phyloP scores from a whole-genome alignment of 352 stramenopile genomes.

The Phytophthora colocasiae region DNA sequence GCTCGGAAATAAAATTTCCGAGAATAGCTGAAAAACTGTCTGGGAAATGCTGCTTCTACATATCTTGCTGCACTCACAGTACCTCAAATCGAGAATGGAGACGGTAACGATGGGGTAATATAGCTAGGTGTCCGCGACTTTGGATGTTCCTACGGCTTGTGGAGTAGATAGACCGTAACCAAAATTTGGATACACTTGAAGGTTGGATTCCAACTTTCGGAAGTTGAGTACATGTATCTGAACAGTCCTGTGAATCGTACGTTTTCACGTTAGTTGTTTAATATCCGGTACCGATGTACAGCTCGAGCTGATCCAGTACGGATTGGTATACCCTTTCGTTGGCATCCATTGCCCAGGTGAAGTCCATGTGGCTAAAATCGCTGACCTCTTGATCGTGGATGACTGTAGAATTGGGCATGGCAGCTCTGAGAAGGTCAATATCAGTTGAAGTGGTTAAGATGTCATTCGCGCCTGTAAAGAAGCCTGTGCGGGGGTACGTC shows the following conservation, averaged over 20 bases:
- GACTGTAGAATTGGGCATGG: conserved; percentile 43
- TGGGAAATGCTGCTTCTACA: too few relatives aligned
- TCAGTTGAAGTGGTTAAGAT: conserved; percentile 44
- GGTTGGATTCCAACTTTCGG: too few relatives aligned
- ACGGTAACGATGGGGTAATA: too few relatives aligned
- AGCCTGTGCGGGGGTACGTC: conserved; percentile 46
- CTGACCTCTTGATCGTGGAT: conserved; percentile 44
- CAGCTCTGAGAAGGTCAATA: conserved; percentile 39
- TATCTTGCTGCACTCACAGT: too few relatives aligned
- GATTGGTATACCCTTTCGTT: conserved; percentile 53
- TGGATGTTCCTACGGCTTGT: too few relatives aligned
- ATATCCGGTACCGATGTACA: conserved; percentile 47
- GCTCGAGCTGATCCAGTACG: conserved; percentile 48
- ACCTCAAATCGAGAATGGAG: too few relatives aligned
- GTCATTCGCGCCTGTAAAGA: conserved; percentile 48
- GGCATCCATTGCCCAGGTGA: conserved; percentile 51
- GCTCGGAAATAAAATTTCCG: too few relatives aligned
- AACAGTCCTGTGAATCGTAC: not conserved
- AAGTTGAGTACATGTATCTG: too few relatives aligned
- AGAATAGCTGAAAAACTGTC: not conserved
- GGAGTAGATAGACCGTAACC: too few relatives aligned
- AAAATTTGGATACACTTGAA: too few relatives aligned
- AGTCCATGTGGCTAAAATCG: conserved; percentile 61
- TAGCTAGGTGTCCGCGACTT: too few relatives aligned
- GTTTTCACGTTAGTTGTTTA: conserved; percentile 23